Evolutionary conservation across 139 green algal species (phyloP), one percentile per base, ranked within the genome.

Genomic region (Axilococcus clingmanii): DNA sequence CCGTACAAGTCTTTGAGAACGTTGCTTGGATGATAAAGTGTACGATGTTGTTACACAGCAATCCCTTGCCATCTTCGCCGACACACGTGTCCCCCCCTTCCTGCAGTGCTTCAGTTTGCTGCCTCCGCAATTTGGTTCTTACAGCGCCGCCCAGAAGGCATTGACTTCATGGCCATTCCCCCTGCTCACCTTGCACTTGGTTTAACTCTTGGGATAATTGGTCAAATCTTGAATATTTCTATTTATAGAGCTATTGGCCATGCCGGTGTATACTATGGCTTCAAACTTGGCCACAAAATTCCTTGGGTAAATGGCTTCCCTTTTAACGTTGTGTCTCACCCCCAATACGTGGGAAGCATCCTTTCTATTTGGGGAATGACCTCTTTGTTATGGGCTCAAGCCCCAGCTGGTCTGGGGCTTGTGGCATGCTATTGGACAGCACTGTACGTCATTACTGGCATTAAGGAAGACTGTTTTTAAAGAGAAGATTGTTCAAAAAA

Each of bases 221-320:
- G 57, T 29, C 82, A 91, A 75, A 55, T 60, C 0, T 67, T 92
- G 7, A 92, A 92, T 59, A 41, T 80, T 5, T 73, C 69, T 48
- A 80, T 86, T 38, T 94, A 78, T 59, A 37, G 57, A 1, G 69
- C 81, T 1, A 78, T 94, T 25, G 84, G 84, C 2, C 56, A 72
- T 23, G 49, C 48, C 2, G 84, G 84, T 5, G 84, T 94, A 3
- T 94, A 94, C 61, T 94, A 94, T 48, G 84, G 84, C 17, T 66
- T 72, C 61, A 81, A 81, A 37, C 62, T 90, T 40, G 83, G 83
- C 31, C 56, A 70, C 23, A 68, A 44, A 37, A 58, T 88, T 4
- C 77, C 80, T 8, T 94, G 84, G 84, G 64, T 80, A 14, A 59
- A 48, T 6, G 82, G 75, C 22, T 94, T 84, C 58, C 84, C 84